Conservation (phyloP, 2,329 filamentous ascomycete genomes). For the Trichoderma lentiforme region DNA sequence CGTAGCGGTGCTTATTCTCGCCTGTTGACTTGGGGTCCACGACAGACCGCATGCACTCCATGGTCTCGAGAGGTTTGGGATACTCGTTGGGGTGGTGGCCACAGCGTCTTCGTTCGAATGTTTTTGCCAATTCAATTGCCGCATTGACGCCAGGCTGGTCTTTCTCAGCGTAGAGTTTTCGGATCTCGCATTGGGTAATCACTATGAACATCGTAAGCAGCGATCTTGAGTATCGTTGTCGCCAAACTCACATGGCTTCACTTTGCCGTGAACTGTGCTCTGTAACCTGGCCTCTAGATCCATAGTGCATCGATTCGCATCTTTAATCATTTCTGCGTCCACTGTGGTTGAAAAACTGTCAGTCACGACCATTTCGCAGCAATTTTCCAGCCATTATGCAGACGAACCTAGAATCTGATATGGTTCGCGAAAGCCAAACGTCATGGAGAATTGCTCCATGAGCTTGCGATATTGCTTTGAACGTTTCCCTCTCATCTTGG, state of each 20-base stretch:
- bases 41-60: conserved; percentile 69
- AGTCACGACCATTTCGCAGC: neutral
- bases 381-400: neutral
- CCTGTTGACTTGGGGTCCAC: conserved; percentile 72
- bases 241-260: conserved; percentile 67
- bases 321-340: conserved; percentile 79
- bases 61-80: conserved; percentile 64
- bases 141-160: conserved; percentile 49
- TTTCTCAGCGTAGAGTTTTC: conserved; percentile 68
- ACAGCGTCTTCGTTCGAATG: conserved; percentile 71
- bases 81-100: conserved; percentile 72
- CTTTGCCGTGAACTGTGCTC: conserved; percentile 79
- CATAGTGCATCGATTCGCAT: conserved; percentile 84
- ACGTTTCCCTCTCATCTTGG: conserved; percentile 49
- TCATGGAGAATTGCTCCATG: conserved; percentile 85
- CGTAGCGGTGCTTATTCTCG: conserved; percentile 74
- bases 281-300: conserved; percentile 74
- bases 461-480: conserved; percentile 68
- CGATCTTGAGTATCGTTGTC: neutral
- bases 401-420: conserved; percentile 77
- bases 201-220: conserved; percentile 43
- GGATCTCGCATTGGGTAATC: conserved; percentile 79
- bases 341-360: conserved; percentile 43
- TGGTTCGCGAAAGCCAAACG: conserved; percentile 87
- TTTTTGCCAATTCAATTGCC: conserved; percentile 74